Evolutionary conservation across 2,329 filamentous ascomycete genomes (phyloP), one percentile per base, ranked within the genome.

Genomic region (Xylaria sp.): DNA sequence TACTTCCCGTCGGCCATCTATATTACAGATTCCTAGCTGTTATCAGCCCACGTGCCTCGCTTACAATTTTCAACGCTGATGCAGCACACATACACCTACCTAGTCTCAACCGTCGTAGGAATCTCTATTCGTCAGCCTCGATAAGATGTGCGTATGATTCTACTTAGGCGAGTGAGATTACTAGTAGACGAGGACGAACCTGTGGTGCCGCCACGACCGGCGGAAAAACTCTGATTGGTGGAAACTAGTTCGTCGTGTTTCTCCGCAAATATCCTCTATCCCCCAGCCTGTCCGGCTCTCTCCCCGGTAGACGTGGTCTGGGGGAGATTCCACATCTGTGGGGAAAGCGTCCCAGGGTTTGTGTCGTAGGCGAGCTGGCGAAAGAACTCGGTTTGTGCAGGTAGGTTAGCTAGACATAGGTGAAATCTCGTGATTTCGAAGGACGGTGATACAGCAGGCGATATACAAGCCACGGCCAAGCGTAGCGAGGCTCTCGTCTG

Each of bases 191-290:
- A 45, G 12, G 12, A 47, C n/a, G 4, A 19, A 5, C 48, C 21
- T 7, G 48, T 27, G n/a, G 9, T 51, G 21, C 21, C 21, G 39
- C 42, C 32, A 42, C 50, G 39, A n/a, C 17, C 50, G 17, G 8
- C 39, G 61, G 53, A 2, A 48, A 65, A 57, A 42, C 30, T 58
- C 42, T 65, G 42, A 65, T 68, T 68, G 66, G 66, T 65, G 66
- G 66, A 65, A 67, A 30, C 21, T 4, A 34, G 14, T 4, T 57
- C 9, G 32, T 12, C 32, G 51, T 54, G 57, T 60, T 66, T 67
- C 66, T 68, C 66, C 66, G 57, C 66, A 67, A 67, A 65, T 55
- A 55, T 47, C 54, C 54, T n/a, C 39, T 47, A 27, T 42, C 64
- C 50, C 53, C 65, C 65, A 67, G 60, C 55, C 56, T 68, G 58